Evolutionary conservation across 1,139 yeast species (phyloP).

Genomic region (Blastobotrys ciferrii): DNA sequence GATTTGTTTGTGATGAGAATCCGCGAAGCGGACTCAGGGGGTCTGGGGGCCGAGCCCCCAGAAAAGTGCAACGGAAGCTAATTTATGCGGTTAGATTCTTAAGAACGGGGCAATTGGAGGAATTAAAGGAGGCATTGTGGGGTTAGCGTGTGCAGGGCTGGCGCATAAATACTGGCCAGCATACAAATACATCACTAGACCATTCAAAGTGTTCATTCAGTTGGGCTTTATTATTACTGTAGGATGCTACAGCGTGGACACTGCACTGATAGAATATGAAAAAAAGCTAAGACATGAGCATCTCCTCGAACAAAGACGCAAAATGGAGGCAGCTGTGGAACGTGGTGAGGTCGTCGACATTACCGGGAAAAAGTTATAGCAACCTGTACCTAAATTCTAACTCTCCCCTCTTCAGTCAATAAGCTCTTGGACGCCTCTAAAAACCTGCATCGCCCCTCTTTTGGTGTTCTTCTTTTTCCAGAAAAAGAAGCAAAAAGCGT

Average conservation of each 20-base stretch:
- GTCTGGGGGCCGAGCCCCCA: background rate
- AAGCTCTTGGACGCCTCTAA: too few species aligned
- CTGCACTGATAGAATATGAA: constrained; percentile 28
- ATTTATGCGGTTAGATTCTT: constrained; percentile 23
- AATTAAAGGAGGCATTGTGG: constrained; percentile 29
- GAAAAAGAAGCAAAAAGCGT: too few species aligned
- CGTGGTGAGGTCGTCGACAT: constrained; percentile 29
- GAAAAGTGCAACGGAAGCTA: background rate
- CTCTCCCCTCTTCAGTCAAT: too few species aligned
- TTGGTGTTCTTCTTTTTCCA: too few species aligned
- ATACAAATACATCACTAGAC: constrained; percentile 29
- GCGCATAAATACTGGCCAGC: constrained; percentile 30
- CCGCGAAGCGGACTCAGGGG: too few species aligned
- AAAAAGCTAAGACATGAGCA: constrained; percentile 26
- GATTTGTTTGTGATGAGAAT: too few species aligned
- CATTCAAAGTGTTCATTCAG: constrained; percentile 32
- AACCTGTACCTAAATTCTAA: too few species aligned
- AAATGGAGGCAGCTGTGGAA: constrained; percentile 30
- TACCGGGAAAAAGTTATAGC: constrained; percentile 17
- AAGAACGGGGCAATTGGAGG: constrained; percentile 30
- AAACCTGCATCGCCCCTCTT: too few species aligned
- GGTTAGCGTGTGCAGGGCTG: constrained; percentile 27
- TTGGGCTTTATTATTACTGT: constrained; percentile 30
- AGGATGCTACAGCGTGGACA: constrained; percentile 32
- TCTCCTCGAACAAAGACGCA: constrained; percentile 7